A percentile compares a stretch with the other conserved stretches of the same genome.
Conservation (phyloP, 768 basidiomycete species). For the Lentinula detonsa region DNA sequence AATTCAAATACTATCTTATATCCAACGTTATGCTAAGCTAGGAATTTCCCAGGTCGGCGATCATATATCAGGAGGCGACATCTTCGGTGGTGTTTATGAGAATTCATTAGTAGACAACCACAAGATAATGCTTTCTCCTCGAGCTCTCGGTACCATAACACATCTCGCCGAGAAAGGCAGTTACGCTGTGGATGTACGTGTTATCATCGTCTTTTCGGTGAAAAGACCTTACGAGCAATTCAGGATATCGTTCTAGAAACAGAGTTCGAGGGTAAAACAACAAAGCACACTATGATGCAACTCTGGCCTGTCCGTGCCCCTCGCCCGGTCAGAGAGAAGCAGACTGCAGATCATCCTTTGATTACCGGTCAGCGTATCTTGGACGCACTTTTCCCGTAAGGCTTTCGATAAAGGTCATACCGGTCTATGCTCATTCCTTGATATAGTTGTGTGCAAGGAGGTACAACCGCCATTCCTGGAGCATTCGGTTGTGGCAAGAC, state of each 20-base stretch:
- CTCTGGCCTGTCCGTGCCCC: slow-evolving; percentile 99
- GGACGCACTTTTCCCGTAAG: slow-evolving; percentile 93
- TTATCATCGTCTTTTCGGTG: background rate
- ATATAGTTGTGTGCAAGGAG: slow-evolving; percentile 86
- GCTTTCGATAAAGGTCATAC: slow-evolving; percentile 9
- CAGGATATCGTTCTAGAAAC: slow-evolving; percentile 96
- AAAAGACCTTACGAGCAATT: background rate
- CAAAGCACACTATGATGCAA: slow-evolving; percentile 95
- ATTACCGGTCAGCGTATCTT: slow-evolving; percentile 96
- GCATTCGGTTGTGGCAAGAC: slow-evolving; percentile 99
- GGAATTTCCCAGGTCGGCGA: slow-evolving; percentile 68
- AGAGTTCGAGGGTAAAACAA: slow-evolving; percentile 92
- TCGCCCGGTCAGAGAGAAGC: slow-evolving; percentile 92
- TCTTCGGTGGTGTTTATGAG: slow-evolving; percentile 93
- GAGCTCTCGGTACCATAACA: slow-evolving; percentile 92
- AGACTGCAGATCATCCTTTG: slow-evolving; percentile 86
- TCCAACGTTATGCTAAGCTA: background rate
- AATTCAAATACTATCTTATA: slow-evolving; percentile 34
- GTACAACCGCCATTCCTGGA: slow-evolving; percentile 96
- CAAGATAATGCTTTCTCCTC: slow-evolving; percentile 94
- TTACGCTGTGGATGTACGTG: slow-evolving; percentile 80
- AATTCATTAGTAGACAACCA: slow-evolving; percentile 96
- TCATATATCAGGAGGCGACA: slow-evolving; percentile 95
- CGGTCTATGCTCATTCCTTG: background rate
- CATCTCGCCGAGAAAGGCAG: slow-evolving; percentile 91